Conservation (phyloP, 2,329 filamentous ascomycete species). For the Dactylellina haptotyla region DNA sequence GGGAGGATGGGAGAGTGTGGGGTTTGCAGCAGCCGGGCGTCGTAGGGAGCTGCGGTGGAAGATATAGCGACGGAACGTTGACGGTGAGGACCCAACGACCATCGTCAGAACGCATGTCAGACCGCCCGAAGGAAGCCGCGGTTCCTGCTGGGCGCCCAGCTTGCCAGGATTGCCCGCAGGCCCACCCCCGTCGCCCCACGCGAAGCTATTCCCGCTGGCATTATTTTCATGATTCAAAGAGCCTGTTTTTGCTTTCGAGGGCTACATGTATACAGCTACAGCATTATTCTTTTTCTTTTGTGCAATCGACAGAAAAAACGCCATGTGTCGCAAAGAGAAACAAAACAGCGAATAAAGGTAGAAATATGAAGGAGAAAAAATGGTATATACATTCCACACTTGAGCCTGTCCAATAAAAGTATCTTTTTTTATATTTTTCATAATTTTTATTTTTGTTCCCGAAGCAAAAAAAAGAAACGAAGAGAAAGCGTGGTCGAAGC, state of each 20-base stretch:
- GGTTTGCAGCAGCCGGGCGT: neutral
- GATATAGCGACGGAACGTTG: too few species aligned
- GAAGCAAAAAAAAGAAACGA: neutral
- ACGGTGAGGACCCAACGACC: too few species aligned
- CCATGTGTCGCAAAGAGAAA: conserved; percentile 26
- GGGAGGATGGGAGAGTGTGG: neutral
- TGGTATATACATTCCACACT: conserved; percentile 52
- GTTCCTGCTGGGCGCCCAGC: too few species aligned
- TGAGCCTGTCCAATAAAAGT: conserved; percentile 10
- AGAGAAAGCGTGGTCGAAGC: neutral
- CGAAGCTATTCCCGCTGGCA: too few species aligned
- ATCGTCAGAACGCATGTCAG: too few species aligned
- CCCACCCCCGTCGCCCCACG: too few species aligned
- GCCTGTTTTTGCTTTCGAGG: neutral
- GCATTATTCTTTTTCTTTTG: conserved; percentile 15
- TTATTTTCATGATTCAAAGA: neutral
- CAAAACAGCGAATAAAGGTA: conserved; percentile 2
- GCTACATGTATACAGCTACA: too few species aligned
- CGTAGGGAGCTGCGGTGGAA: too few species aligned
- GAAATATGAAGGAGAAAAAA: conserved; percentile 16
- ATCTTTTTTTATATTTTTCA: too few species aligned
- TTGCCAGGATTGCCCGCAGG: too few species aligned
- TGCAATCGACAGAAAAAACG: conserved; percentile 45
- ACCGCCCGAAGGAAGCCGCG: too few species aligned
- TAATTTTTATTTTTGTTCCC: too few species aligned